Evolutionary conservation across 345 rosid species (phyloP).

Genomic region (Carallia pectinifolia): DNA sequence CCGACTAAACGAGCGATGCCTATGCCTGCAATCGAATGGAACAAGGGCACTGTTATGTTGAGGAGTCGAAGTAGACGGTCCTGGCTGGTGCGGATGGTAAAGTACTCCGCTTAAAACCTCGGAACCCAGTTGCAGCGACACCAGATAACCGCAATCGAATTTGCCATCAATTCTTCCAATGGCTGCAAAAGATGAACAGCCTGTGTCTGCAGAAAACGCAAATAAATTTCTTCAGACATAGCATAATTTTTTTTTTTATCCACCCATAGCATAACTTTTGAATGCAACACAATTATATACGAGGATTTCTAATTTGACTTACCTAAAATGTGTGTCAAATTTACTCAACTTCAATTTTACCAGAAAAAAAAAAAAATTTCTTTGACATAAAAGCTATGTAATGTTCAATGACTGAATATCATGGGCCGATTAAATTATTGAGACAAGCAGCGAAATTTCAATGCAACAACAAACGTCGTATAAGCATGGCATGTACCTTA

Average conservation of each 20-base stretch:
- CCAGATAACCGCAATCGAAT: conserved; percentile 85
- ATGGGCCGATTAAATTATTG: no score
- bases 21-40: conserved; percentile 26
- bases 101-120: conserved; percentile 81
- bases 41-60: conserved; percentile 27
- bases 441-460: background rate
- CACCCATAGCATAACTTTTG: no score
- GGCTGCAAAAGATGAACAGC: conserved; percentile 44
- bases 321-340: no score
- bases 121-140: conserved; percentile 68
- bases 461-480: background rate
- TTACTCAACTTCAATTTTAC: no score
- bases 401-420: no score
- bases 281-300: no score
- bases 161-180: conserved; percentile 80
- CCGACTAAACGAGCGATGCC: conserved; percentile 22
- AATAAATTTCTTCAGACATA: no score
- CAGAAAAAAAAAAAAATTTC: no score
- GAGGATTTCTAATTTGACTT: no score
- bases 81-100: conserved; percentile 56
- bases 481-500: background rate
- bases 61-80: conserved; percentile 16
- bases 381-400: no score
- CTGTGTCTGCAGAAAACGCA: conserved; percentile 3
- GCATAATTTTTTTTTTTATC: no score